Base-by-base conservation (phyloP, 208 protist species). In the Acanthamoeba culbertsoni region DNA sequence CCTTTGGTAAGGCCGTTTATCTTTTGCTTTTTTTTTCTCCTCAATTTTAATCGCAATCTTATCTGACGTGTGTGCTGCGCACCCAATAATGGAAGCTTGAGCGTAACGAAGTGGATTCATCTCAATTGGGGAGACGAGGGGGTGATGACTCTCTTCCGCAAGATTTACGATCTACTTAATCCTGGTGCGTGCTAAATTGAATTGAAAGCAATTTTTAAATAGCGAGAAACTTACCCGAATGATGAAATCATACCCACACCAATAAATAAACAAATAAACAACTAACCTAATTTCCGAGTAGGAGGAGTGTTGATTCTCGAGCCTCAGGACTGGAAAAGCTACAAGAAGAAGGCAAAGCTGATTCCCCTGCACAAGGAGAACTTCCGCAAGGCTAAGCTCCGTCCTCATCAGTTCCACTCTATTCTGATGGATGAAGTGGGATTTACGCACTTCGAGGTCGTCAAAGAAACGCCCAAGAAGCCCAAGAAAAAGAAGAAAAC, bases 81-180 rank as follows among this genome's bases (percentile, higher is more conserved):
- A n/a, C n/a, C n/a, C n/a, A n/a, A n/a, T n/a, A n/a, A n/a, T n/a
- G 35, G 63, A 33, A 95, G 95, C 73, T 90, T 97, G 20, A 96
- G 95, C 65, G 71, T 96, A 31, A 96, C 95, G 26, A 97, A 97
- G 84, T 97, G 96, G 96, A 89, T 97, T 23, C 96, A 97, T 57
- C 91, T 97, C 5, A 96, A 97, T 82, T 94, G 84, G 59, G 96
- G 96, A 1, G 96, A 97, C 48, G 53, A 94, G 16, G 96, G 94
- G 20, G 18, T 97, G 12, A 88, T 93, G 40, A 62, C 31, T 2
- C 51, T 97, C 18, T 97, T 97, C 77, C 28, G 55, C 4, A 94
- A 92, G 48, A 46, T 96, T 28, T 95, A 89, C 45, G 42, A 95
- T 6, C 43, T 93, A 6, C 86, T 97, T 6, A 46, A 57, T 33